Evolutionary conservation across 2,329 filamentous ascomycete species (phyloP).

Genomic region (Spiromastix sp.): DNA sequence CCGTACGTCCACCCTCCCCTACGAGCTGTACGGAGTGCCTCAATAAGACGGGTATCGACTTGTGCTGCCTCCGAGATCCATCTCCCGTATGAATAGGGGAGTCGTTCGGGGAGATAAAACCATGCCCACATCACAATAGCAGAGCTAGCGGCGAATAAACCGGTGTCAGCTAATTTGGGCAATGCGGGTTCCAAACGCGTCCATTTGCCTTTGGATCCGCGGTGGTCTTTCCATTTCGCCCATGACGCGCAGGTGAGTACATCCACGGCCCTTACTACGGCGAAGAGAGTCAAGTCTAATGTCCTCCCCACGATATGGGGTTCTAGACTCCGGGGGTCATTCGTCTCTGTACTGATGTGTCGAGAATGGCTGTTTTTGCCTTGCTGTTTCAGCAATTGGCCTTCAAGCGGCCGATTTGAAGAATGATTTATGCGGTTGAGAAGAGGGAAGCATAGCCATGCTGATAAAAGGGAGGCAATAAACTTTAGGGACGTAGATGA

Average conservation of each 20-base stretch:
- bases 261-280: conserved; percentile 61
- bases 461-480: conserved; percentile 36
- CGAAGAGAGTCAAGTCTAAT: conserved; percentile 73
- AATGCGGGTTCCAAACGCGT: conserved; percentile 30
- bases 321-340: too few relatives aligned
- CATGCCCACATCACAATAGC: conserved; percentile 81
- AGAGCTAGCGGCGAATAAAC: conserved; percentile 60
- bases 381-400: too few relatives aligned
- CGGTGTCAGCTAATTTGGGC: conserved; percentile 48
- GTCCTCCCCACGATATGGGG: conserved; percentile 56
- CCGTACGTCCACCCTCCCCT: conserved; percentile 59
- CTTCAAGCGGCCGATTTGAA: too few relatives aligned
- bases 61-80: conserved; percentile 73
- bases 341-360: too few relatives aligned
- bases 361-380: too few relatives aligned
- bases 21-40: conserved; percentile 59
- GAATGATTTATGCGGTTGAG: conserved; percentile 36
- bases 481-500: too few relatives aligned
- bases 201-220: conserved; percentile 20
- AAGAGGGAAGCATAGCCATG: conserved; percentile 39
- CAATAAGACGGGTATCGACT: conserved; percentile 63
- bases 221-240: conserved; percentile 36
- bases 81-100: conserved; percentile 65
- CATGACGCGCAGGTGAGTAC: conserved; percentile 58
- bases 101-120: conserved; percentile 62